phyloP scores from a whole-genome alignment of 2,329 filamentous ascomycete genomes.

The Aspergillus sp. region DNA sequence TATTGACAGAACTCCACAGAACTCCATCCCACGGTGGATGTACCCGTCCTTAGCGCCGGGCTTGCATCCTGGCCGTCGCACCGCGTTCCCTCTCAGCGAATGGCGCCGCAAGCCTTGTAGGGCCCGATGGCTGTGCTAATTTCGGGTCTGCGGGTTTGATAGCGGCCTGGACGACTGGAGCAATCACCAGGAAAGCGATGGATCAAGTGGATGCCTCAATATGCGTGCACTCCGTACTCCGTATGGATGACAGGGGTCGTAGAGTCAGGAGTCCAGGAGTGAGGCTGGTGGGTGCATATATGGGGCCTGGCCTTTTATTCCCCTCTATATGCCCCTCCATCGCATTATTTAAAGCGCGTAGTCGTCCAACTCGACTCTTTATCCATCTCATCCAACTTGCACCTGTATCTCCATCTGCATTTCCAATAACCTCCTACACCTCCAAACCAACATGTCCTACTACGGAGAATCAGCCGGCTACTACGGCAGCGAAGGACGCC shows the following conservation, averaged over 20 bases:
- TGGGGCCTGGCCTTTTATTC: no score
- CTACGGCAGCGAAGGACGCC: conserved; percentile 9
- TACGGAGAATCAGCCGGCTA: conserved; percentile 13
- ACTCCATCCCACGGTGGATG: conserved; percentile 17
- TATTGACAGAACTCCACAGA: conserved; percentile 16
- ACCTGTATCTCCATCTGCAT: no score
- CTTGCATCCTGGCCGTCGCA: background rate
- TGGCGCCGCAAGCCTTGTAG: conserved; percentile 1
- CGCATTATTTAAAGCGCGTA: conserved; percentile 4
- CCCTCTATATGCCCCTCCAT: background rate
- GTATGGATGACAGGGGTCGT: background rate
- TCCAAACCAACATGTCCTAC: conserved; percentile 17
- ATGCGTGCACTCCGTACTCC: no score
- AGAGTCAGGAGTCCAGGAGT: background rate
- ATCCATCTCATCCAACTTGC: background rate
- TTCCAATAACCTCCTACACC: background rate
- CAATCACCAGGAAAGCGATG: background rate
- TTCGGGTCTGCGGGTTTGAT: background rate
- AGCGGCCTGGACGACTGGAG: background rate
- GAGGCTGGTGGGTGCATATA: background rate
- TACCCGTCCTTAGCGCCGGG: conserved; percentile 11
- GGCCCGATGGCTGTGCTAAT: background rate
- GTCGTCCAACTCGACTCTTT: background rate
- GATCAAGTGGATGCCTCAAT: background rate
- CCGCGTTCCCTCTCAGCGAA: background rate